These are phyloP conservation scores for Silene uniflora DNA, from an alignment of 148 eudicot genomes.

Conservation along the genomic window DNA sequence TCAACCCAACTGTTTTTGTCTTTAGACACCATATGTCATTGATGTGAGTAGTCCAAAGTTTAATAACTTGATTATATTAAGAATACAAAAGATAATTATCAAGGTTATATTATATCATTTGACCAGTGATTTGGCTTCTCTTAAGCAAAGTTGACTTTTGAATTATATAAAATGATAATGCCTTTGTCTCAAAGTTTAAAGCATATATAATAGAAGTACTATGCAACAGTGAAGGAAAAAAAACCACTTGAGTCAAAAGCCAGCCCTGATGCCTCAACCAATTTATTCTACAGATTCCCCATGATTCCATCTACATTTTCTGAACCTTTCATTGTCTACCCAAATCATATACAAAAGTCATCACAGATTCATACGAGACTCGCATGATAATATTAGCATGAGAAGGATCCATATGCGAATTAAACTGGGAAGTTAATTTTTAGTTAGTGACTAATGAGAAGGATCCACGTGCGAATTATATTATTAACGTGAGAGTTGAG, in stretches of 20 bases:
- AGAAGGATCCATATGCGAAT: no score
- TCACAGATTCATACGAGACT: background rate
- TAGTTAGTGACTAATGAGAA: no score
- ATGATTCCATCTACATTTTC: background rate
- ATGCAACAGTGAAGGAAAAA: background rate
- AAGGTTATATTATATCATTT: background rate
- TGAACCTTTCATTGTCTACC: conserved; percentile 1
- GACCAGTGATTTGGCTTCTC: background rate
- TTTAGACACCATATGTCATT: background rate
- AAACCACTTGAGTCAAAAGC: conserved; percentile 16
- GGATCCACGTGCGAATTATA: no score
- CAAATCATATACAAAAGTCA: background rate
- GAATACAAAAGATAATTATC: no score
- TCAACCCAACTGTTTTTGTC: background rate
- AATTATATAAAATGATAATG: conserved; percentile 5
- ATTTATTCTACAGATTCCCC: background rate
- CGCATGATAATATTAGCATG: background rate
- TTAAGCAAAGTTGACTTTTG: background rate
- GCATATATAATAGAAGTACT: background rate
- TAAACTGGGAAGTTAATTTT: no score
- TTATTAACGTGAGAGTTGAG: no score
- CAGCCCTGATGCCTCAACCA: background rate
- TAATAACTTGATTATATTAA: no score
- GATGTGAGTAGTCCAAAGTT: background rate
- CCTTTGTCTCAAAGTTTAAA: conserved; percentile 9